phyloP scores from a whole-genome alignment of 2,329 filamentous ascomycete species.

The Cladosporium sp. region DNA sequence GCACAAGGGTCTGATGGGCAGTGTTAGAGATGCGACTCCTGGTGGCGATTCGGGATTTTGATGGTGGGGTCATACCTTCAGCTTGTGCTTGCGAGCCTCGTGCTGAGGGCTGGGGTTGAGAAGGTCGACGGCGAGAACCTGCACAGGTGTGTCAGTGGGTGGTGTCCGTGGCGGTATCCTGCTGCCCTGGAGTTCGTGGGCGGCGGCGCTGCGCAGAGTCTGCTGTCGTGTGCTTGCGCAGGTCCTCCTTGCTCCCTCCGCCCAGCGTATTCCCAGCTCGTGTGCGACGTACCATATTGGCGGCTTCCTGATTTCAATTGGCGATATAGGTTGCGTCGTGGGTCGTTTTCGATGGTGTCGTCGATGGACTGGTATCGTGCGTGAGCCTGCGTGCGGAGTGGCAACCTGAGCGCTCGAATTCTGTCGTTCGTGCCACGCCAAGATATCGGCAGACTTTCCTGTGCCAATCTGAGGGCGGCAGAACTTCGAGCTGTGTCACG shows the following conservation, averaged over 20 bases:
- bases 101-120: constrained; percentile 97
- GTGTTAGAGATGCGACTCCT: constrained; percentile 10
- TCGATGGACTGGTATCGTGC: constrained; percentile 13
- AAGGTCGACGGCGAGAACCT: constrained; percentile 99
- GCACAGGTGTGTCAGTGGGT: constrained; percentile 18
- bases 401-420: not conserved
- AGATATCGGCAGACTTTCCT: not conserved
- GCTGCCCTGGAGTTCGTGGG: not conserved
- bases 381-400: constrained; percentile 8
- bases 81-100: constrained; percentile 99
- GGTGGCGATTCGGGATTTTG: constrained; percentile 3
- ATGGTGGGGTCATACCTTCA: constrained; percentile 69
- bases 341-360: constrained; percentile 13
- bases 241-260: constrained; percentile 4
- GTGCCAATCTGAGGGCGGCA: not conserved
- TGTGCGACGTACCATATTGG: constrained; percentile 14
- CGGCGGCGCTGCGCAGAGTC: constrained; percentile 6
- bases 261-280: not conserved
- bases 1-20: constrained; percentile 61
- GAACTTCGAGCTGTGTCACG: not conserved
- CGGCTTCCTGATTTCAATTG: constrained; percentile 13
- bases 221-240: constrained; percentile 5
- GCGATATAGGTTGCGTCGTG: constrained; percentile 10
- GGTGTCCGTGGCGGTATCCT: not conserved
- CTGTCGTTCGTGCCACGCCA: not conserved